Evolutionary conservation across 2,329 filamentous ascomycete genomes (phyloP), one percentile per base, ranked within the genome.

Genomic region (Ramularia endophylla): DNA sequence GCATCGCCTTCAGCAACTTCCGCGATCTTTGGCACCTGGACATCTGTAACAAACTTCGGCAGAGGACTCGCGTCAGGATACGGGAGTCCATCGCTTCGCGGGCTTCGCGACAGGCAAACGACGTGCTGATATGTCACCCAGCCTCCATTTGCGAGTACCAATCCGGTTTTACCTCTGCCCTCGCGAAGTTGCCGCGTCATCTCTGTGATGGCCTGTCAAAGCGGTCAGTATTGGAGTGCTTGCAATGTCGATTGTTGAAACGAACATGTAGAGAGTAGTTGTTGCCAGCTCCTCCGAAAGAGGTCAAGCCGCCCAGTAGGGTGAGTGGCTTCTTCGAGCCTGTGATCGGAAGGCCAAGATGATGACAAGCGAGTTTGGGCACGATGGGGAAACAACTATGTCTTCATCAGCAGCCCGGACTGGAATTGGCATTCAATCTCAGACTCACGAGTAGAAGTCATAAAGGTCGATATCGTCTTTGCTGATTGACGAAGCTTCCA

Each of bases 261-360:
- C 65, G 55, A 59, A 74, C 78, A 63, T 85, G 80, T 72, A 83
- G 78, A 0, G 77, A 81, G 45, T 85, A 85, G 40, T 84, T 84
- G 48, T 85, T 85, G 0, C 81, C 81, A 5, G 81, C 81, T 0
- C 81, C 81, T 0, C 81, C 81, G 44, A 85, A 85, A 1, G 74
- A 81, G 4, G 81, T 84, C 39, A 85, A 54, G 0, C 81, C 81
- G 0, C 81, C 81, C 0, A 85, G 66, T 0, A 84, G 59, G 0
- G 78, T 82, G 15, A 83, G 69, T 0, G 75, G 70, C 47, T 76
- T 80, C 2, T 60, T 20, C 55, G 35, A 35, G 4, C 43, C 40
- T 12, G 46, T 59, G 0, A 75, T 63, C 0, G 74, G 66, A 1
- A 84, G 55, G 0, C 69, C 70, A 0, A 85, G 69, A 57, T 83